Evolutionary conservation across 2,329 filamentous ascomycete genomes (phyloP).

Genomic region (Penicillium sp.): DNA sequence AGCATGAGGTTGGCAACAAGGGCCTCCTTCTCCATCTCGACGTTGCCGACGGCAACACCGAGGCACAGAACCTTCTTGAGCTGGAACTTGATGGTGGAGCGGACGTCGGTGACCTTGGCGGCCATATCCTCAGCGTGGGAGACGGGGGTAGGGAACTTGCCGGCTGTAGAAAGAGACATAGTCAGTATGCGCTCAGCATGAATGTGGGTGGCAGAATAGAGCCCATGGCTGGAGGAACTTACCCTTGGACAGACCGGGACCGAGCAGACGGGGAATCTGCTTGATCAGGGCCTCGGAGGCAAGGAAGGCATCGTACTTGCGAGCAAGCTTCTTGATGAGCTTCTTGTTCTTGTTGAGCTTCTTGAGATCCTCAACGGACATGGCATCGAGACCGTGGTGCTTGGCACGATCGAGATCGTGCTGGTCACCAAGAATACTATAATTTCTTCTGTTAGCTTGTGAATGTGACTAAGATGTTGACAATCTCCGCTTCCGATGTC

Average conservation of each 20-base stretch:
- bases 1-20: constrained; percentile 99
- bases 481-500: not conserved
- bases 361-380: constrained; percentile 98
- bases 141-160: constrained; percentile 99
- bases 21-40: constrained; percentile 95
- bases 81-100: constrained; percentile 99
- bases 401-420: constrained; percentile 99
- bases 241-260: constrained; percentile 97
- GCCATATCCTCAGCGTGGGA: constrained; percentile 92
- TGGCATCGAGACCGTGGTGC: constrained; percentile 97
- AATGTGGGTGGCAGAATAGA: not conserved
- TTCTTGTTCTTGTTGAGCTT: constrained; percentile 99
- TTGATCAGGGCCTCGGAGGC: constrained; percentile 97
- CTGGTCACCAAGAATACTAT: constrained; percentile 80
- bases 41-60: constrained; percentile 98
- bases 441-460: not conserved
- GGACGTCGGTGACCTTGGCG: constrained; percentile 98
- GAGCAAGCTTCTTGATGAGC: constrained; percentile 99
- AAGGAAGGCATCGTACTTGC: constrained; percentile 99
- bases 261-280: constrained; percentile 99
- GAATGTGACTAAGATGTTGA: not conserved
- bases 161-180: constrained; percentile 59
- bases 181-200: constrained; percentile 26
- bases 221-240: constrained; percentile 35
- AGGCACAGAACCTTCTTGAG: constrained; percentile 99